Evolutionary conservation across 306 rosid species (phyloP).

Genomic region (Neltuma alba): DNA sequence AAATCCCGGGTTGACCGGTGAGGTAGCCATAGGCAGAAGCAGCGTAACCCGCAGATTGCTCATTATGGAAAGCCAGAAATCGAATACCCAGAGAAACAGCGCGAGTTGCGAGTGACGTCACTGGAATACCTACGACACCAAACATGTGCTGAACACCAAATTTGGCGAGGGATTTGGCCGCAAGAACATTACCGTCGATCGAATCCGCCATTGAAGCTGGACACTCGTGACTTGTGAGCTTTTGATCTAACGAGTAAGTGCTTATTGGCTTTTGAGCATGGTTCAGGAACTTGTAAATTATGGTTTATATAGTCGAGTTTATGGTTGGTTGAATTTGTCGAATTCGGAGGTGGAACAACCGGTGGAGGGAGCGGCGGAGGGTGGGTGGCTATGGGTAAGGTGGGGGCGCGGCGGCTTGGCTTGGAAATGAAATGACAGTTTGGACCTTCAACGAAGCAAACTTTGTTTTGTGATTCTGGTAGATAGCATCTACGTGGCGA

Average conservation of each 20-base stretch:
- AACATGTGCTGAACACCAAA: conserved; percentile 84
- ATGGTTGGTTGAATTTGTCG: not conserved
- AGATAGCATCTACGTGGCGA: not conserved
- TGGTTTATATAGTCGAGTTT: not conserved
- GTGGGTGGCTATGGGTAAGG: not conserved
- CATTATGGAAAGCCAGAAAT: conserved; percentile 89
- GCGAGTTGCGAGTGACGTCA: conserved; percentile 84
- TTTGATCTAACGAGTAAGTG: not conserved
- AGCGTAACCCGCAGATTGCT: conserved; percentile 96
- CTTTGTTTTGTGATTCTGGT: not conserved
- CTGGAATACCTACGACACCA: conserved; percentile 98
- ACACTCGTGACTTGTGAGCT: not conserved
- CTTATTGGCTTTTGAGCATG: not conserved
- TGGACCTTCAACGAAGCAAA: not conserved
- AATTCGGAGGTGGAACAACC: not conserved
- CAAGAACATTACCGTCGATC: conserved; percentile 74
- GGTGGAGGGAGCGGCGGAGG: not conserved
- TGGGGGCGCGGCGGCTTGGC: not conserved
- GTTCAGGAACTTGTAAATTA: not conserved
- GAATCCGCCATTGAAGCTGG: not conserved
- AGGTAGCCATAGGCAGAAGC: conserved; percentile 97
- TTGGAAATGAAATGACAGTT: not conserved
- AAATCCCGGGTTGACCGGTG: conserved; percentile 75
- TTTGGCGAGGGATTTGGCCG: conserved; percentile 63
- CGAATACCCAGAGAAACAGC: conserved; percentile 84